Evolutionary conservation across 2,329 filamentous ascomycete species (phyloP), one percentile per base, ranked within the genome.

Genomic region (Neonectria ditissima): DNA sequence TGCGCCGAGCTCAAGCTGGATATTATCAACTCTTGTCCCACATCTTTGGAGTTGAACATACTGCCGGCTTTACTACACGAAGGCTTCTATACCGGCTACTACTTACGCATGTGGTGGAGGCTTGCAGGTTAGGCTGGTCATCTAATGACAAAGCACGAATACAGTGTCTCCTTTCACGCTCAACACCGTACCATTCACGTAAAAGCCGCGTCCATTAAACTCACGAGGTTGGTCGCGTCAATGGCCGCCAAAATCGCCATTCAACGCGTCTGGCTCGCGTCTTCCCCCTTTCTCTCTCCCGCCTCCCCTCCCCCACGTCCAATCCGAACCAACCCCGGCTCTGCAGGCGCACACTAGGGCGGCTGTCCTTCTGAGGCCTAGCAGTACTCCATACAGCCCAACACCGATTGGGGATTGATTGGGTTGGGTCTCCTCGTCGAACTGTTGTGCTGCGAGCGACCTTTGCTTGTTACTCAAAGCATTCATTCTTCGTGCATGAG

Each of bases 211-310:
- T 22, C 32, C 60, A 54, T 63, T 63, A 32, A 62, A 58, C 28
- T 51, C 43, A 14, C 24, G 59, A 52, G 54, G 41, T 26, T 43
- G 59, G 60, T 58, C 60, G 55, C 41, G 54, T 45, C 13, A 57
- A 18, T 18, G 41, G 52, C 34, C 43, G 48, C 51, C 37, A 26
- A 53, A 44, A 65, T 39, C 66, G 65, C 70, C 67, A 70, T 68
- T 72, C 56, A 63, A 73, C 71, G 68, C 71, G 71, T 73, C 62
- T 55, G 26, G 26, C 44, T 63, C 71, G 63, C 71, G 71, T 63
- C 20, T 18, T 37, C 24, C 61, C 52, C 57, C 61, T 52, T 60
- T 59, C 30, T 32, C 41, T 32, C 39, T 58, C 58, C 55, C 59
- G 62, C 63, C 39, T 55, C 48, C 26, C n/a, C n/a, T n/a, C 39